phyloP scores from a whole-genome alignment of 345 rosid genomes.

The Brassica incana region DNA sequence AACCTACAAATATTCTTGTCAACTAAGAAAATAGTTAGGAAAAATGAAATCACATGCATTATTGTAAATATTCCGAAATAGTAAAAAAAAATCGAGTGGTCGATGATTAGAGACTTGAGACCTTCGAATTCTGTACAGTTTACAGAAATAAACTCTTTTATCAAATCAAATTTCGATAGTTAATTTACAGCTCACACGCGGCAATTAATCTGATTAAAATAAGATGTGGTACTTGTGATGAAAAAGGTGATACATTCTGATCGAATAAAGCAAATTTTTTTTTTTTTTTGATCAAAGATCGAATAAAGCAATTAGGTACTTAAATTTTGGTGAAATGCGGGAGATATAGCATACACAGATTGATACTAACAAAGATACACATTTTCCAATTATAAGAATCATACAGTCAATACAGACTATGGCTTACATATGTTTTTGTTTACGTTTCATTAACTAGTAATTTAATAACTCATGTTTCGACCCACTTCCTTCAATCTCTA shows the following conservation, averaged over 20 bases:
- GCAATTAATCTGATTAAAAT: neutral
- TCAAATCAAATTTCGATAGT: neutral
- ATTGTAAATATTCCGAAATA: neutral
- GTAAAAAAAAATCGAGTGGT: neutral
- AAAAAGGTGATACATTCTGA: neutral
- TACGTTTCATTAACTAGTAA: neutral
- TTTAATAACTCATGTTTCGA: conserved; percentile 14
- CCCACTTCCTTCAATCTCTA: neutral
- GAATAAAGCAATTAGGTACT: conserved; percentile 26
- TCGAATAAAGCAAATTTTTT: conserved; percentile 23
- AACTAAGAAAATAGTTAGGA: neutral
- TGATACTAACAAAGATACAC: conserved; percentile 30
- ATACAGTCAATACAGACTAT: conserved; percentile 6
- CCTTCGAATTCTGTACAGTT: neutral
- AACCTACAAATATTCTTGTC: too few relatives aligned
- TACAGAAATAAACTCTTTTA: neutral
- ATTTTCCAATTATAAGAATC: conserved; percentile 23
- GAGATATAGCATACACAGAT: conserved; percentile 25
- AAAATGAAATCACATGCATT: neutral
- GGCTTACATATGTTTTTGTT: neutral
- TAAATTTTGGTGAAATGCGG: conserved; percentile 28
- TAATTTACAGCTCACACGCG: neutral
- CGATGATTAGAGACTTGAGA: neutral
- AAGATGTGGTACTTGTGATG: neutral
- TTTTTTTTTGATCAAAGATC: too few relatives aligned